Conservation (phyloP, 2,329 filamentous ascomycete genomes). For the Neopestalotiopsis rosae region DNA sequence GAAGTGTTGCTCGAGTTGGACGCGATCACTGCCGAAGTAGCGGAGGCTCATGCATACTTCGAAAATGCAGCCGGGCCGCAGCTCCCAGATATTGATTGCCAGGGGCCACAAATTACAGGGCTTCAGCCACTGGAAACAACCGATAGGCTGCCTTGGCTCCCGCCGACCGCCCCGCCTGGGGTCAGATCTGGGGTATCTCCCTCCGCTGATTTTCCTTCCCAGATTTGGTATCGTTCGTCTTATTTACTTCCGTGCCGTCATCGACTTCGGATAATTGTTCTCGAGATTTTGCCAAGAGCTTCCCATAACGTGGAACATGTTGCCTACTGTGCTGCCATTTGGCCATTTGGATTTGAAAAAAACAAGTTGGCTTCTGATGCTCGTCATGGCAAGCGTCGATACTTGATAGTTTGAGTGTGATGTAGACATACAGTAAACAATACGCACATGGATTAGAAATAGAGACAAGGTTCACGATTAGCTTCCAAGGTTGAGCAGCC, state of each 20-base stretch:
- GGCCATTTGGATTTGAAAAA: background rate
- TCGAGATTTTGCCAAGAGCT: background rate
- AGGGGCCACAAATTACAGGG: conserved; percentile 7
- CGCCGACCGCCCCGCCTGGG: background rate
- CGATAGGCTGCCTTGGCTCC: conserved; percentile 17
- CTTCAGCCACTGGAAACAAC: conserved; percentile 6
- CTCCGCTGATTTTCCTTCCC: conserved; percentile 10
- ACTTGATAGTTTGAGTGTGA: background rate
- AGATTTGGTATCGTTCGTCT: conserved; percentile 13
- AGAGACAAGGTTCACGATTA: background rate
- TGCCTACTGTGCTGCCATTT: background rate
- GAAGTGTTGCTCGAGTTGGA: background rate
- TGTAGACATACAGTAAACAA: background rate
- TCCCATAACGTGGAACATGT: background rate
- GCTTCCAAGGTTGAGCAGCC: background rate
- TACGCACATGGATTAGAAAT: background rate
- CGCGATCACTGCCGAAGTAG: conserved; percentile 5
- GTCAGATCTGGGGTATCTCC: conserved; percentile 13
- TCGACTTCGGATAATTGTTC: conserved; percentile 40
- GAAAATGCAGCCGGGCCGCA: conserved; percentile 14
- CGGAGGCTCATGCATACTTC: conserved; percentile 10
- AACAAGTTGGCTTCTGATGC: background rate
- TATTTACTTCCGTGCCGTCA: conserved; percentile 70
- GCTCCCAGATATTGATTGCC: conserved; percentile 8
- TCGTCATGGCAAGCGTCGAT: background rate